Evolutionary conservation across 495 filamentous ascomycete genomes (phyloP), one percentile per base, ranked within the genome.

Genomic region (Xylaria palmicola): DNA sequence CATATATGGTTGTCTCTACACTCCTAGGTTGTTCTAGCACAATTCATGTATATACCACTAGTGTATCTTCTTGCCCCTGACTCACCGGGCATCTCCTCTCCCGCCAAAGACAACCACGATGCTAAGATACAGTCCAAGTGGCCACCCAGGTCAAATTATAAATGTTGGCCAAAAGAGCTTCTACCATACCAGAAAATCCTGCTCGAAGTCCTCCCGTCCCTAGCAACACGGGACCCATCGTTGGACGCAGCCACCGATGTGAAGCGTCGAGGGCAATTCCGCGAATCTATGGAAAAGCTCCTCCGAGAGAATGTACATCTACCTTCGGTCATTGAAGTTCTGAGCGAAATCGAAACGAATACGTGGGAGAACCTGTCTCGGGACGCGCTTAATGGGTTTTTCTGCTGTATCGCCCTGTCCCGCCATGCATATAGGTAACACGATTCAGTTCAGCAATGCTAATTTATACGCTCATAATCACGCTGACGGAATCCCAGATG

Each of bases 361-460:
- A 40, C 59, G 5, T 75, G 66, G 72, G 62, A 62, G 39, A 54
- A 62, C 1, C 62, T 69, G 30, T 63, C 67, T 2, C 65, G 66
- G 20, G 70, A 76, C 24, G 56, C 50, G 1, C 73, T 71, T 48
- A 79, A 79, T 43, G 76, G 64, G 1, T 74, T 77, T 27, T 79
- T 73, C 53, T 68, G 65, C 47, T 78, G 75, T 48, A 64, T 77
- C 22, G 69, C 71, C 15, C 65, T 61, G 48, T 66, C 62, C 34
- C 63, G 77, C 2, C 77, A 79, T 61, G 75, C 72, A 1, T 79
- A 73, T 56, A 64, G 75, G 44, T 81, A 49, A 20, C 32, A 34
- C 10, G 10, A 34, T 34, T 34, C 32, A 10, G 10, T 10, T 34
- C 32, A 34, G 32, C 32, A 10, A 34, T 5, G 32, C 6, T 34